These are phyloP conservation scores for Termitomyces sp. DNA, from an alignment of 768 basidiomycete species.

Conservation along the genomic window DNA sequence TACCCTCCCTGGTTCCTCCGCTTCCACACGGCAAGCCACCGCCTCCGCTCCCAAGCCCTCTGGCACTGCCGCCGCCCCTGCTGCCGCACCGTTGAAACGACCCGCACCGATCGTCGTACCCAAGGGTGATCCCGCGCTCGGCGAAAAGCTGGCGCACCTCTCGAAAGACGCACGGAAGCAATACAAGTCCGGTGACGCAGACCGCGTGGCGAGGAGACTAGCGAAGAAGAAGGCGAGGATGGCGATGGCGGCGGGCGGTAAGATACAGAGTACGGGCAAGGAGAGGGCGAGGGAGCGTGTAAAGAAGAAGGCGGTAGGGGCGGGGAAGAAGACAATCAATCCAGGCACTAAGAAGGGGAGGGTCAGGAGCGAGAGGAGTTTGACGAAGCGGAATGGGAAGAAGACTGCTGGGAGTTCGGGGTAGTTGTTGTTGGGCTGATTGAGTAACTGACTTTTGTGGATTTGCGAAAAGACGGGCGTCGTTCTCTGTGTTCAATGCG, in stretches of 20 bases:
- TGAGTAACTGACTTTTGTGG: too few species aligned
- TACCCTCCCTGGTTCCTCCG: constrained; percentile 42
- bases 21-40: constrained; percentile 19
- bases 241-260: constrained; percentile 32
- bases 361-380: constrained; percentile 47
- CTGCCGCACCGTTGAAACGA: constrained; percentile 4
- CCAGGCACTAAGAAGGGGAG: constrained; percentile 38
- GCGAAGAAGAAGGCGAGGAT: constrained; percentile 85
- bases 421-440: not conserved
- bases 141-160: constrained; percentile 68
- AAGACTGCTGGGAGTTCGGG: constrained; percentile 29
- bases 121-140: constrained; percentile 80
- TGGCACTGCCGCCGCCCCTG: constrained; percentile 5
- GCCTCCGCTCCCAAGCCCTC: constrained; percentile 16
- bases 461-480: too few species aligned
- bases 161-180: constrained; percentile 85
- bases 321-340: constrained; percentile 26
- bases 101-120: constrained; percentile 35
- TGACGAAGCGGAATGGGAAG: constrained; percentile 51
- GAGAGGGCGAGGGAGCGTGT: constrained; percentile 43
- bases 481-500: too few species aligned
- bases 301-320: constrained; percentile 27
- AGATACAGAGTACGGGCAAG: constrained; percentile 33
- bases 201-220: constrained; percentile 75
- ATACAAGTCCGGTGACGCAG: constrained; percentile 71